phyloP scores from a whole-genome alignment of 352 stramenopile species.

The Saprolegnia diclina region DNA sequence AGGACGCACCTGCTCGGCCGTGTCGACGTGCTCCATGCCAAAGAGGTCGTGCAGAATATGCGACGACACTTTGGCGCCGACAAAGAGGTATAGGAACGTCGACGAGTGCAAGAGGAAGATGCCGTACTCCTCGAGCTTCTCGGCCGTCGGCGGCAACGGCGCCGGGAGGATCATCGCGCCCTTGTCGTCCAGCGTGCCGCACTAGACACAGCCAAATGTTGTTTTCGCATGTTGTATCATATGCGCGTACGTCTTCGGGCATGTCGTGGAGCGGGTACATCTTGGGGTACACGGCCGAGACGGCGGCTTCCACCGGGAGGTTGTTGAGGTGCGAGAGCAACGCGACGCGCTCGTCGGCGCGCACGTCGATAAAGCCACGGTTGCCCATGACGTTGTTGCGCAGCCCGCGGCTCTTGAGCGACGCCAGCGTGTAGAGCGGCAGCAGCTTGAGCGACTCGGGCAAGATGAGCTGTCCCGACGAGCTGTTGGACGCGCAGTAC shows the following conservation, averaged over 20 bases:
- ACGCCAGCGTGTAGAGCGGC: slow-evolving; percentile 83
- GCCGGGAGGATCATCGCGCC: slow-evolving; percentile 69
- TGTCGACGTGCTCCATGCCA: slow-evolving; percentile 73
- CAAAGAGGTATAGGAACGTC: slow-evolving; percentile 86
- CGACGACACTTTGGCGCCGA: slow-evolving; percentile 59
- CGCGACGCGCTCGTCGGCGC: slow-evolving; percentile 81
- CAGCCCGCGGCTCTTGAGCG: slow-evolving; percentile 83
- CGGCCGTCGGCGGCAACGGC: slow-evolving; percentile 70
- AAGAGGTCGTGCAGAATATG: slow-evolving; percentile 81
- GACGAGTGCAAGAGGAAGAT: slow-evolving; percentile 85
- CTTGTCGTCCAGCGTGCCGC: slow-evolving; percentile 65
- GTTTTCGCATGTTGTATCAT: too few relatives aligned
- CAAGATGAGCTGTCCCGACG: slow-evolving; percentile 86
- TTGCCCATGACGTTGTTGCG: slow-evolving; percentile 76
- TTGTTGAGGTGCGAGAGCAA: slow-evolving; percentile 79
- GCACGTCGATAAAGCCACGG: slow-evolving; percentile 78
- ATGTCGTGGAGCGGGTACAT: slow-evolving; percentile 84
- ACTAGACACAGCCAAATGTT: slow-evolving; percentile 25
- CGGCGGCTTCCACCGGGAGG: slow-evolving; percentile 72
- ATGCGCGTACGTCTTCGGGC: slow-evolving; percentile 41
- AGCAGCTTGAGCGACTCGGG: slow-evolving; percentile 88
- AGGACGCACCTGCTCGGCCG: slow-evolving; percentile 33
- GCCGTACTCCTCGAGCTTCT: slow-evolving; percentile 80
- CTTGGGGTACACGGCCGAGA: slow-evolving; percentile 83
- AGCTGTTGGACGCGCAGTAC: slow-evolving; percentile 86